These are phyloP conservation scores for Scheffersomyces quercinus DNA, from an alignment of 1,139 yeast genomes.

Conservation along the genomic window DNA sequence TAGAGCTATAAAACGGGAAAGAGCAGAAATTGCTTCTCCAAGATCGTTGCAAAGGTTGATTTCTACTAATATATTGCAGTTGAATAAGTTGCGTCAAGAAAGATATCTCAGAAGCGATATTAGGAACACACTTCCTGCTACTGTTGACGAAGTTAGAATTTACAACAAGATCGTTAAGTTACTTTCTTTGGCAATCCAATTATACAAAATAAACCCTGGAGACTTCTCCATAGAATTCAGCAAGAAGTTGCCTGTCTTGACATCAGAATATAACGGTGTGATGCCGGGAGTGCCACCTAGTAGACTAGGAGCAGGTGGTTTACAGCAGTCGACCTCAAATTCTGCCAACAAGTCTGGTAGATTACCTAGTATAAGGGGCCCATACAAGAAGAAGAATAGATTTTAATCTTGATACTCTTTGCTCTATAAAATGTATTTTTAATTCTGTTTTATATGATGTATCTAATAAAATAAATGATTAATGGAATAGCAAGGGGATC, in stretches of 20 bases:
- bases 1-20: slow-evolving; percentile 28
- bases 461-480: slow-evolving; percentile 6
- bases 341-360: slow-evolving; percentile 24
- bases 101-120: slow-evolving; percentile 44
- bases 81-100: slow-evolving; percentile 64
- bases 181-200: slow-evolving; percentile 31
- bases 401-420: slow-evolving; percentile 5
- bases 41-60: slow-evolving; percentile 49
- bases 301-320: slow-evolving; percentile 13
- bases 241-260: slow-evolving; percentile 63
- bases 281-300: slow-evolving; percentile 62
- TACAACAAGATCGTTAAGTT: slow-evolving; percentile 46
- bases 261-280: slow-evolving; percentile 74
- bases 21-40: slow-evolving; percentile 27
- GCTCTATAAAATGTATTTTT: neutral
- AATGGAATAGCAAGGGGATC: slow-evolving; percentile 5
- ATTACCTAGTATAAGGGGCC: slow-evolving; percentile 43
- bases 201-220: slow-evolving; percentile 25
- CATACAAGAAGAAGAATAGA: slow-evolving; percentile 39
- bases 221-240: slow-evolving; percentile 37
- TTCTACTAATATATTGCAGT: slow-evolving; percentile 53
- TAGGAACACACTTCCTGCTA: slow-evolving; percentile 29
- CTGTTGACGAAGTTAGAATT: slow-evolving; percentile 25
- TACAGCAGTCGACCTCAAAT: slow-evolving; percentile 6
- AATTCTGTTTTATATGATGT: slow-evolving; percentile 4